phyloP scores from a whole-genome alignment of 805 yeast species.

The Ogataea trehalophila region DNA sequence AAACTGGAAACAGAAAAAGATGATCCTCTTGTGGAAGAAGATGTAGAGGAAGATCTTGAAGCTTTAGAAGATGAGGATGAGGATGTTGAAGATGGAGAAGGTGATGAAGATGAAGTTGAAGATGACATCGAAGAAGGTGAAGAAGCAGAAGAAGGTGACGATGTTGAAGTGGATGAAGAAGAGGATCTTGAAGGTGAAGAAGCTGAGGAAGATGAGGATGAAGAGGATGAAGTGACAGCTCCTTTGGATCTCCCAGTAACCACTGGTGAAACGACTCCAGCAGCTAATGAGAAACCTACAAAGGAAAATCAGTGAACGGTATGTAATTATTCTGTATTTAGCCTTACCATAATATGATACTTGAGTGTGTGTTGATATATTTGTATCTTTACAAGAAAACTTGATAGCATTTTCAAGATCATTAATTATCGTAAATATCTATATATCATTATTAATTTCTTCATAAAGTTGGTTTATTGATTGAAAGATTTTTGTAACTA shows the following conservation, averaged over 20 bases:
- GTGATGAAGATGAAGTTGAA: slow-evolving; percentile 31
- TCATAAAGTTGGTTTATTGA: slow-evolving; percentile 37
- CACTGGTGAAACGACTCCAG: background rate
- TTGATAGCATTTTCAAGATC: too few relatives aligned
- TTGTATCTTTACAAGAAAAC: too few relatives aligned
- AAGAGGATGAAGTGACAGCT: slow-evolving; percentile 6
- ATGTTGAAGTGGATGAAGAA: slow-evolving; percentile 25
- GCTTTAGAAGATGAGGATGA: slow-evolving; percentile 39
- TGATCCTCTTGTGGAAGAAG: slow-evolving; percentile 33
- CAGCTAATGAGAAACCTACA: background rate
- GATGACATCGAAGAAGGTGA: slow-evolving; percentile 26
- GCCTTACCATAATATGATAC: too few relatives aligned
- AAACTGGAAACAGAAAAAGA: slow-evolving; percentile 4
- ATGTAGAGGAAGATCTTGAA: slow-evolving; percentile 36
- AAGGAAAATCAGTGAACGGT: too few relatives aligned
- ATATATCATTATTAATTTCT: background rate
- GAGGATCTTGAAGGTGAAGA: slow-evolving; percentile 28
- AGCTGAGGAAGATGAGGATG: slow-evolving; percentile 15
- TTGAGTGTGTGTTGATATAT: too few relatives aligned
- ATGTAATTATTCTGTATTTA: too few relatives aligned
- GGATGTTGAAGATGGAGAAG: slow-evolving; percentile 36
- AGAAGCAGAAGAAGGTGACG: slow-evolving; percentile 12
- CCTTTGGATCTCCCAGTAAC: background rate
- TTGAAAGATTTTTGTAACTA: slow-evolving; percentile 39
- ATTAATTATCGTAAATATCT: too few relatives aligned